Percentiles rank a stretch among this genome's conserved stretches.
Evolutionary conservation across 1,139 yeast genomes (phyloP).

Genomic region (Geotrichum reessii): DNA sequence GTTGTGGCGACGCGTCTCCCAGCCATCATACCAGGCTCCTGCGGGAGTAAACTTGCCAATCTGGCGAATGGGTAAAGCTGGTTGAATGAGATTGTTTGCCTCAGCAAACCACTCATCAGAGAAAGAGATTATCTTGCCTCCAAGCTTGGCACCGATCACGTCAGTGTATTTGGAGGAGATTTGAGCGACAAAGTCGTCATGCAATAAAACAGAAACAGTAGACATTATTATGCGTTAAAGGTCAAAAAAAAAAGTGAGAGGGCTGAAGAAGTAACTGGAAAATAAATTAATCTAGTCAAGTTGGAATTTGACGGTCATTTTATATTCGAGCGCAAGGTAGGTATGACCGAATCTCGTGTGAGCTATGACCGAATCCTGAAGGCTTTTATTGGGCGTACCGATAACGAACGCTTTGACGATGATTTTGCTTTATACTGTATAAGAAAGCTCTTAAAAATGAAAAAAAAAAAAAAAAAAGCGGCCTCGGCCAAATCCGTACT

Average conservation of each 20-base stretch:
- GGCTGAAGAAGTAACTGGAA: not conserved
- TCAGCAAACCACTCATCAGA: conserved; percentile 96
- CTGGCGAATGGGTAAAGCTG: conserved; percentile 72
- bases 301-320: not conserved
- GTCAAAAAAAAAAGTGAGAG: not conserved
- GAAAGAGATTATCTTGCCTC: conserved; percentile 61
- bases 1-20: conserved; percentile 97
- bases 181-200: conserved; percentile 14
- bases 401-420: not conserved
- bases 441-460: not conserved
- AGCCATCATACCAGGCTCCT: conserved; percentile 97
- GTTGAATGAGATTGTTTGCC: conserved; percentile 81
- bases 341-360: not conserved
- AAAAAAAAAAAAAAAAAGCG: not conserved
- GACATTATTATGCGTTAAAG: conserved; percentile 10
- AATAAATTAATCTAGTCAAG: not conserved
- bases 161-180: conserved; percentile 30
- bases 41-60: conserved; percentile 71
- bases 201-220: conserved; percentile 4
- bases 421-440: not conserved
- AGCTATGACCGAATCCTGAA: conserved; percentile 8
- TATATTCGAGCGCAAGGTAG: not conserved
- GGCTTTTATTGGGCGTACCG: not conserved
- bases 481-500: not conserved
- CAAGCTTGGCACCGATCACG: conserved; percentile 78